Percentiles rank a stretch among this genome's conserved stretches.
Evolutionary conservation across 73 alveolate species (phyloP).

Genomic region (Breviolum minutum): DNA sequence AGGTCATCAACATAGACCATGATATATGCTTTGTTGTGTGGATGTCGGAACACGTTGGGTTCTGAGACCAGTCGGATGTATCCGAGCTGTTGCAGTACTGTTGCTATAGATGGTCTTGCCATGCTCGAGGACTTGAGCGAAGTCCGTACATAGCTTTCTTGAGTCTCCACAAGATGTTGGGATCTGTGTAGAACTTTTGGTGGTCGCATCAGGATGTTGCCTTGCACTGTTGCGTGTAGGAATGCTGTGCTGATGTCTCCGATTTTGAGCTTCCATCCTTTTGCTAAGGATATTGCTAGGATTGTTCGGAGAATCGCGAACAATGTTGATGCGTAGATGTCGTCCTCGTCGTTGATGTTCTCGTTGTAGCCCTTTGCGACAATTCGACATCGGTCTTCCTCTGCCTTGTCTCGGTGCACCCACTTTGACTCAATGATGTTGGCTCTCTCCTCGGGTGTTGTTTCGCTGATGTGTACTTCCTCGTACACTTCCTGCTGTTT

Average conservation of each 20-base stretch:
- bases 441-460: neutral
- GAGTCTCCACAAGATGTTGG: neutral
- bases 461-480: neutral
- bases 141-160: neutral
- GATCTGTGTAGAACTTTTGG: neutral
- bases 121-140: neutral
- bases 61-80: neutral
- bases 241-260: constrained; percentile 53
- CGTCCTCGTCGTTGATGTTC: neutral
- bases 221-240: neutral
- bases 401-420: neutral
- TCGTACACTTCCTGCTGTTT: neutral
- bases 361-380: neutral
- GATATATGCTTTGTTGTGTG: neutral
- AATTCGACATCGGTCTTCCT: neutral
- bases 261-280: neutral
- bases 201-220: neutral
- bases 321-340: constrained; percentile 23
- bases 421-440: neutral
- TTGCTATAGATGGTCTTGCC: constrained; percentile 4
- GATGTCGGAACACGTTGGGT: constrained; percentile 8
- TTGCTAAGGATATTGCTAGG: neutral
- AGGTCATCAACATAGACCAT: constrained; percentile 45
- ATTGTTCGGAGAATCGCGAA: neutral
- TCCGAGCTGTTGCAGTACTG: neutral